phyloP scores from a whole-genome alignment of 2,329 filamentous ascomycete genomes.

The Tolypocladium tropicale region DNA sequence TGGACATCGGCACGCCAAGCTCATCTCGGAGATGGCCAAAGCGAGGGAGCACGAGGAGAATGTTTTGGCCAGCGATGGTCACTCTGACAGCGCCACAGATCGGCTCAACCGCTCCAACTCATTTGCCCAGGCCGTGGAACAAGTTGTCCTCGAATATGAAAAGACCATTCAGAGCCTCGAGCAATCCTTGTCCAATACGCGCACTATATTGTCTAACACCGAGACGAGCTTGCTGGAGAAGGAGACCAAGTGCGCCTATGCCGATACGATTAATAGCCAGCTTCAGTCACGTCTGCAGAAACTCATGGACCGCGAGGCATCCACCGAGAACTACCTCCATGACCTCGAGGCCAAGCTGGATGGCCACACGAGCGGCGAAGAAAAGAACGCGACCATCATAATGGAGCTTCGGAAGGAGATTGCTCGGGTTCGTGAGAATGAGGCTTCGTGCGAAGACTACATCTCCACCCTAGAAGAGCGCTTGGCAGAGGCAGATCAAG shows the following conservation, averaged over 20 bases:
- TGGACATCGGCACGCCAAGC: slow-evolving; percentile 85
- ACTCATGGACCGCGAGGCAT: slow-evolving; percentile 79
- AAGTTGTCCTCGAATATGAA: slow-evolving; percentile 94
- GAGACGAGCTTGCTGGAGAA: slow-evolving; percentile 85
- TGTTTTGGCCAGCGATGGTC: slow-evolving; percentile 41
- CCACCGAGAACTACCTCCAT: slow-evolving; percentile 85
- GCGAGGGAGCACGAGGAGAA: slow-evolving; percentile 65
- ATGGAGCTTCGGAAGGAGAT: slow-evolving; percentile 87
- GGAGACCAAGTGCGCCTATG: slow-evolving; percentile 86
- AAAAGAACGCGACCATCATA: slow-evolving; percentile 81
- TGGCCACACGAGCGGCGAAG: slow-evolving; percentile 81
- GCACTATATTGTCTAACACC: slow-evolving; percentile 69
- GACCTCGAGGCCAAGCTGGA: slow-evolving; percentile 87
- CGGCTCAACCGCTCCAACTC: slow-evolving; percentile 89
- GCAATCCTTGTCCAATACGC: slow-evolving; percentile 79
- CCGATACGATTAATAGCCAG: slow-evolving; percentile 86
- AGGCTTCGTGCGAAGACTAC: slow-evolving; percentile 86
- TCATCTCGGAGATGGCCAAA: slow-evolving; percentile 88
- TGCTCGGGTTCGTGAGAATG: slow-evolving; percentile 76
- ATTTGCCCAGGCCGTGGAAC: slow-evolving; percentile 90
- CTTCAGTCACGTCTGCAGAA: slow-evolving; percentile 87
- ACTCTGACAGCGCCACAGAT: slow-evolving; percentile 73
- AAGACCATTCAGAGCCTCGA: slow-evolving; percentile 95
- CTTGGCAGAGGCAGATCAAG: slow-evolving; percentile 89
- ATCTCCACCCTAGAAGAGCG: slow-evolving; percentile 95